Percentiles rank a stretch among this genome's conserved stretches.
These are phyloP conservation scores for Xylaria nigripes DNA, from an alignment of 495 filamentous ascomycete species.

Conservation along the genomic window DNA sequence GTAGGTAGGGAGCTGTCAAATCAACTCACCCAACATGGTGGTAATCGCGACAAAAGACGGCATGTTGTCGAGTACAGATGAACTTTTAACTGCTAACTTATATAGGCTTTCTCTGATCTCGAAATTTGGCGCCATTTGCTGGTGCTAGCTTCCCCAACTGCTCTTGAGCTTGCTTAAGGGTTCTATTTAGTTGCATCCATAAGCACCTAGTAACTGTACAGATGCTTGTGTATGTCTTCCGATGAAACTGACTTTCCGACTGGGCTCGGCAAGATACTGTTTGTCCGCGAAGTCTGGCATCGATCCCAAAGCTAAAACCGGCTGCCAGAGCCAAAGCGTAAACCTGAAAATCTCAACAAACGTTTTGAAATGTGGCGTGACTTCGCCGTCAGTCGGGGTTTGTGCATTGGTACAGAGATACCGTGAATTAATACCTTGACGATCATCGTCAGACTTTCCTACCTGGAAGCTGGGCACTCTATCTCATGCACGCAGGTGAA, in stretches of 20 bases:
- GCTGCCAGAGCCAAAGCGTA: background rate
- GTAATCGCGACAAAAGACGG: too few relatives aligned
- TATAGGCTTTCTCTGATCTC: too few relatives aligned
- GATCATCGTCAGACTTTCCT: background rate
- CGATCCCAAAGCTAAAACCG: background rate
- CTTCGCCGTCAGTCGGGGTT: background rate
- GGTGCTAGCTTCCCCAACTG: too few relatives aligned
- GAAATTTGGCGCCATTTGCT: too few relatives aligned
- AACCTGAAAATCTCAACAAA: background rate
- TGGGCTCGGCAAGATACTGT: background rate
- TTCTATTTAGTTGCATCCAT: too few relatives aligned
- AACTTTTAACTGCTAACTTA: too few relatives aligned
- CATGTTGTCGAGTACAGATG: too few relatives aligned
- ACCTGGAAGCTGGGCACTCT: background rate
- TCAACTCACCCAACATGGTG: too few relatives aligned
- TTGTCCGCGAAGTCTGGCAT: background rate
- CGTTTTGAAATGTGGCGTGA: slow-evolving; percentile 3
- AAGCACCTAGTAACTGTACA: too few relatives aligned
- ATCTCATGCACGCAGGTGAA: background rate
- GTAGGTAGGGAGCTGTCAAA: too few relatives aligned
- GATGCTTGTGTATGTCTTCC: background rate
- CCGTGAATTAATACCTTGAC: background rate
- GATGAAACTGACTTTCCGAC: background rate
- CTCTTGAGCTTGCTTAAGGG: too few relatives aligned
- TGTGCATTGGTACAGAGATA: background rate